Conservation (phyloP, 2,329 filamentous ascomycete species). For the Atkinsonella hypoxylon region DNA sequence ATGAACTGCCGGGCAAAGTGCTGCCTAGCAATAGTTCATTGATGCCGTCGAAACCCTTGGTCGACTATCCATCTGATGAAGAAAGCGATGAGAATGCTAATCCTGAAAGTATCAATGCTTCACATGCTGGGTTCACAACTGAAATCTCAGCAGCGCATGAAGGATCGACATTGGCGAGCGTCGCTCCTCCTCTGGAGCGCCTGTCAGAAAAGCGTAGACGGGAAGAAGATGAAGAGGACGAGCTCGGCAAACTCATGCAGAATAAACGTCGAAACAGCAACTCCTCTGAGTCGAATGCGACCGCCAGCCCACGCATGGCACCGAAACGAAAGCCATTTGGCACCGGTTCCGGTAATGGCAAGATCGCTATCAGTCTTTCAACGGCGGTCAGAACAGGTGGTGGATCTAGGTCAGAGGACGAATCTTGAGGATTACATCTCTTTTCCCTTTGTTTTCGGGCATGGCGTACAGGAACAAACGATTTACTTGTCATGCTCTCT, state of each 20-base stretch:
- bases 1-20: constrained; percentile 17
- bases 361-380: constrained; percentile 48
- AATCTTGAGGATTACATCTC: constrained; percentile 16
- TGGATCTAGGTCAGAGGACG: constrained; percentile 26
- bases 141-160: constrained; percentile 21
- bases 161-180: constrained; percentile 6
- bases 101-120: constrained; percentile 28
- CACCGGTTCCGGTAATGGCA: constrained; percentile 28
- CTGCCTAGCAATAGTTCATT: constrained; percentile 46
- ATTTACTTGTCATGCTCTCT: not conserved
- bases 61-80: constrained; percentile 89
- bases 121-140: constrained; percentile 20
- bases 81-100: constrained; percentile 51
- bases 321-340: constrained; percentile 30
- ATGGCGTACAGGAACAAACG: constrained; percentile 10
- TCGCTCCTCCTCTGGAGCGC: constrained; percentile 56
- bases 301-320: constrained; percentile 20
- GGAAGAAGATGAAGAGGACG: constrained; percentile 83
- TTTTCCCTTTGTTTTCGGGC: constrained; percentile 4
- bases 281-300: constrained; percentile 31
- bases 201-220: constrained; percentile 80
- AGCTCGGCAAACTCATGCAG: constrained; percentile 69
- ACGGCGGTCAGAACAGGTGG: constrained; percentile 30
- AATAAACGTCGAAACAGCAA: constrained; percentile 50
- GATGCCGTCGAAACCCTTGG: constrained; percentile 59